A percentile compares a stretch with the other conserved stretches of the same genome.
phyloP scores from a whole-genome alignment of 1,139 yeast species.

The Scheffersomyces lignicola region DNA sequence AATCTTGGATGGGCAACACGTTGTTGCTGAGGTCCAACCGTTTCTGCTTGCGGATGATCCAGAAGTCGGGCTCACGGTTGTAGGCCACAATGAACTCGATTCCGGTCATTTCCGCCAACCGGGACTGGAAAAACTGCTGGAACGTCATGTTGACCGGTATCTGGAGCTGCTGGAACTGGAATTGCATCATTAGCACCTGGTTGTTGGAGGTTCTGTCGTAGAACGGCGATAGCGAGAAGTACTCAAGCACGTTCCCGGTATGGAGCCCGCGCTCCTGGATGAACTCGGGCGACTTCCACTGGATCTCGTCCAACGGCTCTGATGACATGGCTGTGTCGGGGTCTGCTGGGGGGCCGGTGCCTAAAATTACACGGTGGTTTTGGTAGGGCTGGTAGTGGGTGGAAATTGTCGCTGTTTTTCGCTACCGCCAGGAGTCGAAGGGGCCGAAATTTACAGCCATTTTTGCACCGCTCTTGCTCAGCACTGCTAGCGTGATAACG shows the following conservation, averaged over 20 bases:
- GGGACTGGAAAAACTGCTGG: conserved; percentile 47
- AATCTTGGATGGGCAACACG: conserved; percentile 61
- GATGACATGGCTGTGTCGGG: conserved; percentile 14
- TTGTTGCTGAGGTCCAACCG: conserved; percentile 50
- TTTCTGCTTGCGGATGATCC: conserved; percentile 85
- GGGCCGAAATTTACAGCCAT: no score
- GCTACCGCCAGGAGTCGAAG: no score
- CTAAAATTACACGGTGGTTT: no score
- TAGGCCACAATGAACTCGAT: conserved; percentile 76
- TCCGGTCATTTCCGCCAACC: conserved; percentile 78
- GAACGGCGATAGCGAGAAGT: conserved; percentile 91
- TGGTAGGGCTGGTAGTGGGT: no score
- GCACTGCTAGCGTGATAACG: no score
- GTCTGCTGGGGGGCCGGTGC: no score
- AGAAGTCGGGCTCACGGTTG: conserved; percentile 84
- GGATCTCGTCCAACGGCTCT: conserved; percentile 74
- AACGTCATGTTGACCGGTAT: conserved; percentile 39
- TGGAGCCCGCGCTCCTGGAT: conserved; percentile 83
- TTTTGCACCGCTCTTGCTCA: no score
- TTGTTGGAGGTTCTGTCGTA: conserved; percentile 92
- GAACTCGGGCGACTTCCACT: conserved; percentile 98
- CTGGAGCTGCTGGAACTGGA: conserved; percentile 75
- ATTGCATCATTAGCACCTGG: conserved; percentile 93
- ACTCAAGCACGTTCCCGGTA: conserved; percentile 88
- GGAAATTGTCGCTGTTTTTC: no score